Conservation (phyloP, 2,329 filamentous ascomycete genomes). For the Cladosporium sphaerospermum region DNA sequence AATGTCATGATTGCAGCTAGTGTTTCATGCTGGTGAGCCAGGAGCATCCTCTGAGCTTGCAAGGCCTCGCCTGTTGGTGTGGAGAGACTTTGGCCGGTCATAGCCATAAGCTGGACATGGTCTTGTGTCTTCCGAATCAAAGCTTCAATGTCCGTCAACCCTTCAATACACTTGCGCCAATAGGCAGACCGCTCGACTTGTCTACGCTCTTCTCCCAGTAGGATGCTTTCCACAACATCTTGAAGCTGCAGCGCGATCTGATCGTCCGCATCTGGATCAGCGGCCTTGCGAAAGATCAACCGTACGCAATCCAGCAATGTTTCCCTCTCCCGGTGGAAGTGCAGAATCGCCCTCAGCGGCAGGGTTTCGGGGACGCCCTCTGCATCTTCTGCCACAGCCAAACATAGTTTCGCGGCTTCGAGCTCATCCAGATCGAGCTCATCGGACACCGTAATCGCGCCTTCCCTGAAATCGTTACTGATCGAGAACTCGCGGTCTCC, state of each 20-base stretch:
- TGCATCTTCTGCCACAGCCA: slow-evolving; percentile 66
- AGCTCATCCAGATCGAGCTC: slow-evolving; percentile 86
- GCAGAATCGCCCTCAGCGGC: slow-evolving; percentile 73
- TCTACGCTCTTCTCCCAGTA: slow-evolving; percentile 44
- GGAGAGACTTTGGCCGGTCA: slow-evolving; percentile 61
- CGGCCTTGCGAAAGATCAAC: slow-evolving; percentile 53
- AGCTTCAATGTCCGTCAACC: slow-evolving; percentile 68
- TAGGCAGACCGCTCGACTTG: slow-evolving; percentile 54
- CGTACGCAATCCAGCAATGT: slow-evolving; percentile 79
- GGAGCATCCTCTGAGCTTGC: slow-evolving; percentile 70
- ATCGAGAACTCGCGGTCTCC: slow-evolving; percentile 68
- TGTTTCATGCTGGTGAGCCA: slow-evolving; percentile 84
- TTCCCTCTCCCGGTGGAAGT: slow-evolving; percentile 79
- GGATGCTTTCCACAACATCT: slow-evolving; percentile 52
- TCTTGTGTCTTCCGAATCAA: slow-evolving; percentile 74
- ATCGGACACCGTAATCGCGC: slow-evolving; percentile 74
- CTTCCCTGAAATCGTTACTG: slow-evolving; percentile 83
- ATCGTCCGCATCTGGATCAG: slow-evolving; percentile 48
- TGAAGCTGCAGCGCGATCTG: slow-evolving; percentile 51
- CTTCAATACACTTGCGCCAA: slow-evolving; percentile 66
- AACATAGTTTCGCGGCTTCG: slow-evolving; percentile 64
- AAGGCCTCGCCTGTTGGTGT: slow-evolving; percentile 69
- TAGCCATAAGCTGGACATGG: slow-evolving; percentile 65
- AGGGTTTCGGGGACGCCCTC: slow-evolving; percentile 60
- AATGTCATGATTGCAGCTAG: slow-evolving; percentile 74